Evolutionary conservation across 768 basidiomycete species (phyloP), one percentile per base, ranked within the genome.

Genomic region (Tulasnella sp.): DNA sequence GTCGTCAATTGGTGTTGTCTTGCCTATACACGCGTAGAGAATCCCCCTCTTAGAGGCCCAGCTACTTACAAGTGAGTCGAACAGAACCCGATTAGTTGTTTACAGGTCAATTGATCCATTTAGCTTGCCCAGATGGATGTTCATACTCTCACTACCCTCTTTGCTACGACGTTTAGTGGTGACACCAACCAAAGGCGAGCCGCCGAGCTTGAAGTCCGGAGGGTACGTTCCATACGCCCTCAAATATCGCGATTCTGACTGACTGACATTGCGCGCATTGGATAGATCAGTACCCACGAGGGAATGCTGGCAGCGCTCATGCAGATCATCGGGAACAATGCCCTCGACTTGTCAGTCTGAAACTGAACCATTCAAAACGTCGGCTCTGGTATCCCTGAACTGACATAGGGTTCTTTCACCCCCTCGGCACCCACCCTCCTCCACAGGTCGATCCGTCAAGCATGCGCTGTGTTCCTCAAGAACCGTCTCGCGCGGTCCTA

Each of bases 161-260:
- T 92, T 67, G 77, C 85, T 4, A 83, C 84, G 30, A 89, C 88
- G 5, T 84, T 81, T 72, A 87, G 78, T 67, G 77, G 85, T 4
- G 87, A 94, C 72, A 87, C 90, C 53, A 92, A 92, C 74, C 79
- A 85, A 61, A 83, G 90, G 64, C 88, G 88, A 67, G 75, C 86
- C 38, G 86, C 83, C 46, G 91, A 94, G 70, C 80, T 92, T 29
- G 81, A 92, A 70, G 87, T 94, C 66, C 82, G 87, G 65, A 90
- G 86, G 78, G 91, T 88, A 65, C 46, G 63, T 53, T 25, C 9
- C 10, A 25, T 25, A 53, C 38, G 30, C 30, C 34, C 21, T 54
- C 44, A 22, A 42, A 53, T 58, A 29, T 52, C 15, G 5, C 19
- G 34, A 29, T 43, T 52, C 22, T 21, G 51, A 38, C 41, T 27